phyloP scores from a whole-genome alignment of 2,329 filamentous ascomycete genomes.

The Colletotrichum siamense region DNA sequence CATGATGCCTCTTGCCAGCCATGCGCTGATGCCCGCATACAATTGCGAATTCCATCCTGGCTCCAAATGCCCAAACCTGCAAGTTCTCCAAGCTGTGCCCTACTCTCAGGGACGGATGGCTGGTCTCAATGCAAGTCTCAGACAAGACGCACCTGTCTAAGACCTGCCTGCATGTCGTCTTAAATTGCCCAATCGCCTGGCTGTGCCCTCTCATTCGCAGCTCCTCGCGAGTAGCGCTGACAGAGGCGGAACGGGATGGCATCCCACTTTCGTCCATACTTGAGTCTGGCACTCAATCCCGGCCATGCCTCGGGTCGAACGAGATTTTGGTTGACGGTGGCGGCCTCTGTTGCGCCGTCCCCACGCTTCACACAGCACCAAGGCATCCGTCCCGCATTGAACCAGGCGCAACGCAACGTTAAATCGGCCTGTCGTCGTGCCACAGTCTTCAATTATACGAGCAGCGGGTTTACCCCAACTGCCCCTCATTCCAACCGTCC shows the following conservation, averaged over 20 bases:
- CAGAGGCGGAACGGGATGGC: not conserved
- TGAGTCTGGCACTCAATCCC: not conserved
- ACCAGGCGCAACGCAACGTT: not conserved
- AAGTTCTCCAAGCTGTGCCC: not conserved
- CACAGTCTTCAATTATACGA: slow-evolving; percentile 4
- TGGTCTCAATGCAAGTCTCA: slow-evolving; percentile 8
- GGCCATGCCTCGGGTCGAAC: not conserved
- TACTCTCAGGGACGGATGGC: slow-evolving; percentile 6
- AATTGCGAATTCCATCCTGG: not conserved
- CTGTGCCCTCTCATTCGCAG: not conserved
- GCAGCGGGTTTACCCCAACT: not conserved
- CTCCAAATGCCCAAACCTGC: not conserved
- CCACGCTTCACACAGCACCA: not conserved
- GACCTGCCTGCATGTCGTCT: not conserved
- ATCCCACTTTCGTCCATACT: not conserved
- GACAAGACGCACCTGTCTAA: slow-evolving; percentile 7
- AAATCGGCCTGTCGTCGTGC: not conserved
- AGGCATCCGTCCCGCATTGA: not conserved
- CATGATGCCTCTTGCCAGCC: not conserved
- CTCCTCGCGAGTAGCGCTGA: slow-evolving; percentile 2
- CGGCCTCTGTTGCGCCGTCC: not conserved
- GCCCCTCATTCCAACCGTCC: not conserved
- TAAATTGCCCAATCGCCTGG: slow-evolving; percentile 1
- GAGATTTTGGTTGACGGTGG: not conserved
- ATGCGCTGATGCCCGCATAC: not conserved